These are phyloP conservation scores for Domatiomyces catenatus DNA, from an alignment of 2,329 filamentous ascomycete species.

Conservation along the genomic window DNA sequence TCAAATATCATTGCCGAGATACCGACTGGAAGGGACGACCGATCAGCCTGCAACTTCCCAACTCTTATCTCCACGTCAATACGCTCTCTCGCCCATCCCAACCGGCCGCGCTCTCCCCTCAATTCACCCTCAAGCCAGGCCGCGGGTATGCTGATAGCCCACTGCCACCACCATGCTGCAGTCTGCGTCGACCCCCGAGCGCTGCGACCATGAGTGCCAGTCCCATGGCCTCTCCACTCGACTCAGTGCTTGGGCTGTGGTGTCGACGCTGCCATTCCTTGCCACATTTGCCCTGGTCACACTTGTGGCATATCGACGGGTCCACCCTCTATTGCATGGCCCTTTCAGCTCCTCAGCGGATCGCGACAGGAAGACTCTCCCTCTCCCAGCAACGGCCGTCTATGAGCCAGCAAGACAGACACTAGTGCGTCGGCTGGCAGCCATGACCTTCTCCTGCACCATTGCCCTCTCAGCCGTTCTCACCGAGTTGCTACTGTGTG, in stretches of 20 bases:
- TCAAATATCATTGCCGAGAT: not conserved
- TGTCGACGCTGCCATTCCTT: constrained; percentile 54
- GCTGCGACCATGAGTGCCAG: not conserved
- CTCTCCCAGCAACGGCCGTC: constrained; percentile 10
- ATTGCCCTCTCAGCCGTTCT: constrained; percentile 63
- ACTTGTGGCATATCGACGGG: constrained; percentile 46
- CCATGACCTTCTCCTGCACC: constrained; percentile 57
- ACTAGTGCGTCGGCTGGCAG: constrained; percentile 29
- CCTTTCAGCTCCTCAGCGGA: constrained; percentile 5
- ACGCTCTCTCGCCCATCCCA: not conserved
- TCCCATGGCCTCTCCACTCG: constrained; percentile 3
- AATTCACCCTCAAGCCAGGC: not conserved
- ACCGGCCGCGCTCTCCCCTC: not conserved
- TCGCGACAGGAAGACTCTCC: constrained; percentile 8
- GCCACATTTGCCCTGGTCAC: constrained; percentile 52
- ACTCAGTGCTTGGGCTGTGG: constrained; percentile 23
- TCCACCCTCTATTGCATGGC: constrained; percentile 56
- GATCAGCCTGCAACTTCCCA: not conserved
- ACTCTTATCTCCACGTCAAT: not conserved
- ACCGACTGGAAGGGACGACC: not conserved
- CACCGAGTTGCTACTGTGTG: constrained; percentile 66
- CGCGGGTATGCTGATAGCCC: not conserved
- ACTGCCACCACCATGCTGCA: not conserved
- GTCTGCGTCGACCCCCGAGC: not conserved
- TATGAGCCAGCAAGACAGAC: constrained; percentile 17